Base-by-base conservation (phyloP, 306 rosid species). In the Prunus mira region DNA sequence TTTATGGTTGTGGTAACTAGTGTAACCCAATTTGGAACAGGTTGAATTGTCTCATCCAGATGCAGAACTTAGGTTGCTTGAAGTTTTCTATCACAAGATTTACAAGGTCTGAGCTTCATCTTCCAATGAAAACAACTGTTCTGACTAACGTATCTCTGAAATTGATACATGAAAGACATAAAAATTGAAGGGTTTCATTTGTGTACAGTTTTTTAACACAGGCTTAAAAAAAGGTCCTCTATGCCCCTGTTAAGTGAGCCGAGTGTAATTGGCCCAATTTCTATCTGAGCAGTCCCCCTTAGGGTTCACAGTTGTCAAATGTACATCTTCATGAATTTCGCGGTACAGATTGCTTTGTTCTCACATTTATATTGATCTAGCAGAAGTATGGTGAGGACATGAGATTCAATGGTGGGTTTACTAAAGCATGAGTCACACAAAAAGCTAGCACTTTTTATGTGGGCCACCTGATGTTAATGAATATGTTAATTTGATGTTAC, bases 61-160 rank as follows among this genome's bases (percentile, higher is more conserved):
- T 78, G 97, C 96, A 27, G 97, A 93, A 81, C 95, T 93, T 74
- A 85, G 98, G 87, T 69, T 93, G 97, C 95, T 93, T 67, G 97
- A 93, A 89, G 95, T 93, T 71, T 93, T 91, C 86, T 91, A 91
- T 86, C 97, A 91, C 83, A 93, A 89, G 87, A 93, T 93, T 77
- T 93, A 91, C 87, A 91, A 93, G 98, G 97, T 93, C 32, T 65
- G 83, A 71, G 4, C 46, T 64, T 58, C 20, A 18, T 80, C 78
- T 73, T 67, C 81, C 69, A 76, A 60, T 28, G 64, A 68, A 58
- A 73, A 24, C 68, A 75, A 61, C 69, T 18, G 18, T 43, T 57
- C 74, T 77, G 71, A 73, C 78, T 79, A 25, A 0, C 41, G 38
- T 67, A 58, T 14, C 51, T 68, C 15, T 79, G 74, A 72, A 13